These are phyloP conservation scores for Paxillus rubicundulus DNA, from an alignment of 768 basidiomycete species.

Conservation along the genomic window DNA sequence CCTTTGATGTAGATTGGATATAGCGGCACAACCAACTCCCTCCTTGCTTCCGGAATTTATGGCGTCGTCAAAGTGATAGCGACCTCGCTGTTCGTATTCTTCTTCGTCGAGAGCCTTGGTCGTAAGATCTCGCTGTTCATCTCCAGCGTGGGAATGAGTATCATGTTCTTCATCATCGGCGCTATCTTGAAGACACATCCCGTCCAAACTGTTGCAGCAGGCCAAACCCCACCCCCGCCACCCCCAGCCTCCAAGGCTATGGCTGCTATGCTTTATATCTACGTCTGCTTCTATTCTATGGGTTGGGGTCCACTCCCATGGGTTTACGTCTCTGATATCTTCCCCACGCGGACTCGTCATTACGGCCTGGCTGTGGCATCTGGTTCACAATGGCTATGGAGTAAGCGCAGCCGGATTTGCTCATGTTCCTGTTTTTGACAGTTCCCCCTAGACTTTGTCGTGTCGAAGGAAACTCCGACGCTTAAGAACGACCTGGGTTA, in stretches of 20 bases:
- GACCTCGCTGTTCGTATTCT: slow-evolving; percentile 63
- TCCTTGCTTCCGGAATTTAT: slow-evolving; percentile 74
- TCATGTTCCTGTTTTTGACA: background rate
- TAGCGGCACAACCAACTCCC: slow-evolving; percentile 51
- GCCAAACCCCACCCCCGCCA: slow-evolving; percentile 40
- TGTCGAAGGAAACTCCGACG: slow-evolving; percentile 68
- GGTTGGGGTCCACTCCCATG: slow-evolving; percentile 75
- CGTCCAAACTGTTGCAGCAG: slow-evolving; percentile 35
- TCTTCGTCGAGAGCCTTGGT: slow-evolving; percentile 65
- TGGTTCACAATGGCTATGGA: slow-evolving; percentile 82
- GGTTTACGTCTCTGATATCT: slow-evolving; percentile 80
- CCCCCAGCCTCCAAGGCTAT: slow-evolving; percentile 66
- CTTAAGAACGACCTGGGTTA: slow-evolving; percentile 61
- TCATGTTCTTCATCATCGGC: slow-evolving; percentile 79
- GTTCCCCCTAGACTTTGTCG: slow-evolving; percentile 54
- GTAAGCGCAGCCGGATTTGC: slow-evolving; percentile 37
- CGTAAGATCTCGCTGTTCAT: slow-evolving; percentile 70
- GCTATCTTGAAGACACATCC: slow-evolving; percentile 81
- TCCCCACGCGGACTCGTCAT: slow-evolving; percentile 80
- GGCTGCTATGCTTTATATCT: slow-evolving; percentile 86
- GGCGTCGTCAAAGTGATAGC: slow-evolving; percentile 66
- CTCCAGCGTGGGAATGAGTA: slow-evolving; percentile 77
- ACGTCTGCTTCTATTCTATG: slow-evolving; percentile 86
- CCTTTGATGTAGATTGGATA: slow-evolving; percentile 56
- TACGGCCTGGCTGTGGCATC: slow-evolving; percentile 76